Evolutionary conservation across 2,329 filamentous ascomycete genomes (phyloP), one percentile per base, ranked within the genome.

Genomic region (Colletotrichum graminicola): DNA sequence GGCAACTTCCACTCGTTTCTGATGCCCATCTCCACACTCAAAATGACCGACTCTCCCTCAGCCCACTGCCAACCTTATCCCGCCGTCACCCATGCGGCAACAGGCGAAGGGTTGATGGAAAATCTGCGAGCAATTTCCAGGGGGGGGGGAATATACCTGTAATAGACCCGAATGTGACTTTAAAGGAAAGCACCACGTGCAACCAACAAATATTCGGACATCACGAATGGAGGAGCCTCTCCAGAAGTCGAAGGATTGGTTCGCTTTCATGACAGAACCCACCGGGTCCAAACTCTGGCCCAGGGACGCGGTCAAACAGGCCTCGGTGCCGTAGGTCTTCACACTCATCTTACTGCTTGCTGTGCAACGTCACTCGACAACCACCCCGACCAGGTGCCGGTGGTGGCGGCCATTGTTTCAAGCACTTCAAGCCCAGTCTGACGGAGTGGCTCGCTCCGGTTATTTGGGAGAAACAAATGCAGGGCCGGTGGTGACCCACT

Each of bases 61-160:
- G 32, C 59, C 59, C 45, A 32, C 43, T n/a, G 41, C 52, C 66
- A 70, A 56, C 67, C 67, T 66, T 67, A 59, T 47, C 34, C 51
- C 34, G 43, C 57, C 45, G 23, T 39, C 23, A 71, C 56, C 64
- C 67, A 67, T 71, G 67, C 43, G 16, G 43, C 26, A 41, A 67
- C 67, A 62, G 63, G 57, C 67, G 63, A 63, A 61, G 61, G 23
- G 5, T 51, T 39, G 34, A 52, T 29, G 45, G 34, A 34, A 45
- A 65, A 64, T 54, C 34, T 59, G 59, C 32, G 61, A 43, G 34
- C 43, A 71, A 60, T 56, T 62, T 62, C 56, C 62, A 45, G 12
- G 26, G 41, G 29, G 32, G 21, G 34, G 18, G 26, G 34, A 29
- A 29, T 29, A 29, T 4, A 4, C 29, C n/a, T n/a, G n/a, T n/a